phyloP scores from a whole-genome alignment of 192 early-diverging fungal species.

The Gigaspora rosea region DNA sequence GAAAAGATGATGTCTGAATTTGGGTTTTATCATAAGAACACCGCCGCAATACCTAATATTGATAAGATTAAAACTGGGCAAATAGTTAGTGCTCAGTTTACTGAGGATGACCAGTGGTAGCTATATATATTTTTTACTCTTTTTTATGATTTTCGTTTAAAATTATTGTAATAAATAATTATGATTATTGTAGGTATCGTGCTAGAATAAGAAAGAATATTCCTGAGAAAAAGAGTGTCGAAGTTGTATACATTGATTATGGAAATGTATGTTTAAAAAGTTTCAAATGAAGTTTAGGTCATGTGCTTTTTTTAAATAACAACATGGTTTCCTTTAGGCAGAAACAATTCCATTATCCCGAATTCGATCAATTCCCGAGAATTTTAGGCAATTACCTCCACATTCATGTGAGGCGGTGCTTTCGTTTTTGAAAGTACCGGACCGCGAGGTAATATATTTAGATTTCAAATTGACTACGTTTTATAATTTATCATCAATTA shows the following conservation, averaged over 20 bases:
- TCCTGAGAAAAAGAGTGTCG: conserved; percentile 58
- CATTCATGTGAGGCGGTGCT: conserved; percentile 84
- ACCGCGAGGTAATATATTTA: conserved; percentile 30
- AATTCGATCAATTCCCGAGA: conserved; percentile 72
- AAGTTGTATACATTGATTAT: conserved; percentile 91
- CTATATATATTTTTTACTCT: neutral
- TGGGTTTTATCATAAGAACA: conserved; percentile 57
- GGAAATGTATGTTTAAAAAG: conserved; percentile 72
- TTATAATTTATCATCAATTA: neutral
- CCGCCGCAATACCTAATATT: conserved; percentile 11
- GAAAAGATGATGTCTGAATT: conserved; percentile 87
- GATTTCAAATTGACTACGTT: neutral
- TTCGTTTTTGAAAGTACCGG: conserved; percentile 76
- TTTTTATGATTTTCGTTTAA: neutral
- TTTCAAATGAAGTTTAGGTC: neutral
- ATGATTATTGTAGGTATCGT: conserved; percentile 45
- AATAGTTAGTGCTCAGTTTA: conserved; percentile 80
- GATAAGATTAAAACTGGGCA: conserved; percentile 70
- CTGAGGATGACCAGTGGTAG: conserved; percentile 88
- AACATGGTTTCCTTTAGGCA: conserved; percentile 36
- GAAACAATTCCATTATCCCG: conserved; percentile 74
- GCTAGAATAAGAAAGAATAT: conserved; percentile 74
- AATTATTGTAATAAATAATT: neutral
- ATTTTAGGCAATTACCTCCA: conserved; percentile 68
- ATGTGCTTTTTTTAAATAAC: neutral